phyloP scores from a whole-genome alignment of 148 eudicot species.

The Rhododendron kiyosumense region DNA sequence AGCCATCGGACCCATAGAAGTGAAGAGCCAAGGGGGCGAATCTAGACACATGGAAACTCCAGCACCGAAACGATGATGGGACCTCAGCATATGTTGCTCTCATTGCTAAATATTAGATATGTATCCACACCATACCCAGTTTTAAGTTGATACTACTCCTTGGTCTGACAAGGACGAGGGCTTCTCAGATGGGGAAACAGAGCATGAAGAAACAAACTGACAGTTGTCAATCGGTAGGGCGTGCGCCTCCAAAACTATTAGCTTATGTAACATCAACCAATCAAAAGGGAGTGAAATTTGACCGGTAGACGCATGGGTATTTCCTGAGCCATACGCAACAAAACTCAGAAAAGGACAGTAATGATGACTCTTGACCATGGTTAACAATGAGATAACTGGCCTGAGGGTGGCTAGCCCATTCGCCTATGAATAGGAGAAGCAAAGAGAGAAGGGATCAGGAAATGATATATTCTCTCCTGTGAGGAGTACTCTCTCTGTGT shows the following conservation, averaged over 20 bases:
- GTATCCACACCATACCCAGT: too few species aligned
- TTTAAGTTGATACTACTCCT: neutral
- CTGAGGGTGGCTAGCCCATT: neutral
- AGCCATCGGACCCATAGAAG: neutral
- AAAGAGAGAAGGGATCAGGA: neutral
- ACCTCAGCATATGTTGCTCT: neutral
- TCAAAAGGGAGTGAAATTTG: neutral
- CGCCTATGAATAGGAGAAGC: neutral
- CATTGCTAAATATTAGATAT: too few species aligned
- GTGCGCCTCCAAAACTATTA: neutral
- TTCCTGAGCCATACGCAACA: neutral
- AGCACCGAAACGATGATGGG: neutral
- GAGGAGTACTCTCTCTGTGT: neutral
- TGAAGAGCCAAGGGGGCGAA: neutral
- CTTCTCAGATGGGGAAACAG: neutral
- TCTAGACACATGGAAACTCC: neutral
- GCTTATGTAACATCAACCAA: neutral
- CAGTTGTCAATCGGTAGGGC: neutral
- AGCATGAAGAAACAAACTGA: neutral
- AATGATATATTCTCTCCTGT: neutral
- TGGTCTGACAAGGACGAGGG: neutral
- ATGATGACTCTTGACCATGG: neutral
- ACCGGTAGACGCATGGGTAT: neutral
- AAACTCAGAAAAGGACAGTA: neutral
- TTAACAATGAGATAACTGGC: neutral